These are phyloP conservation scores for Coelastrella sp. DNA, from an alignment of 139 green algal genomes.

Conservation along the genomic window DNA sequence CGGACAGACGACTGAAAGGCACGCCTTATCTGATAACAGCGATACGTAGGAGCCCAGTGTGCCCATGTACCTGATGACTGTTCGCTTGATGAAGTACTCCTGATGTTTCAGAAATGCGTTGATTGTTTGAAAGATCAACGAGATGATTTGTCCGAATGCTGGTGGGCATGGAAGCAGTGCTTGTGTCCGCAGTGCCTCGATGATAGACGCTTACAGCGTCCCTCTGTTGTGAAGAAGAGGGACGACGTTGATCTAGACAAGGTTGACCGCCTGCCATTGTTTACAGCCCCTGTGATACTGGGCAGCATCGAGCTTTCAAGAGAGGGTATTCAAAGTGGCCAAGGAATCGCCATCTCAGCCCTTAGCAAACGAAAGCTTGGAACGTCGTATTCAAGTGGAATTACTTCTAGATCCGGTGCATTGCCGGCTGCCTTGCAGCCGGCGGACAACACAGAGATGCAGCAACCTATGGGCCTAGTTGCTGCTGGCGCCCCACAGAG, in stretches of 20 bases:
- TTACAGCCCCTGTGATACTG: background rate
- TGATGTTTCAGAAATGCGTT: slow-evolving; percentile 1
- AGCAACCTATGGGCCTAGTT: background rate
- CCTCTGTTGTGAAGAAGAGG: background rate
- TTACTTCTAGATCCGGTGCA: background rate
- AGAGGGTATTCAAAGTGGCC: background rate
- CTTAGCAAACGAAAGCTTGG: background rate
- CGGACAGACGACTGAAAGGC: too few species aligned
- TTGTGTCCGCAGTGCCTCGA: background rate
- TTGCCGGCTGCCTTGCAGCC: background rate
- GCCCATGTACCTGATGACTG: too few species aligned
- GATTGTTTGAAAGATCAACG: background rate
- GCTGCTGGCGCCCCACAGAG: background rate
- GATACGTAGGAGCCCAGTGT: too few species aligned
- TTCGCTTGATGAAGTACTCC: background rate
- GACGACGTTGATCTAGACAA: background rate
- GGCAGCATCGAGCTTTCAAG: background rate
- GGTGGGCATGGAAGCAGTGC: background rate
- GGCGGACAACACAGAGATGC: background rate
- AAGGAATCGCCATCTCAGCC: background rate
- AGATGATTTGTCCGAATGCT: background rate
- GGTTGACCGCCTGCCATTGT: background rate
- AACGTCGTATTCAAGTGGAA: background rate
- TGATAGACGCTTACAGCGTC: background rate
- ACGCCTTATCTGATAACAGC: too few species aligned